Evolutionary conservation across 176 grass and related monocot genomes (phyloP).

Genomic region (Oryza meridionalis): DNA sequence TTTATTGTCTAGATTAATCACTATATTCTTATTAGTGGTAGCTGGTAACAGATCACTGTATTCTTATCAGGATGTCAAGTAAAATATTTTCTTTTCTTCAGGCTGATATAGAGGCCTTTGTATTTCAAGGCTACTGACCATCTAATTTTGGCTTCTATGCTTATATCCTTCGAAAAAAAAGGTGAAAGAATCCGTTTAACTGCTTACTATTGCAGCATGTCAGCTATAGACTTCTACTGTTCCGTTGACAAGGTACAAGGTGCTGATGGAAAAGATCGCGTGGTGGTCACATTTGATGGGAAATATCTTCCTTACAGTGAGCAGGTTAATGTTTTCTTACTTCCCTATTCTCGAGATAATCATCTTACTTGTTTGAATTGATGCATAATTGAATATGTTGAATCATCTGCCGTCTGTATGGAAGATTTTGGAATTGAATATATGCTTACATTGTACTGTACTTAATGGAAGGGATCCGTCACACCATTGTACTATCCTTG

Average conservation of each 20-base stretch:
- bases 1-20: not conserved
- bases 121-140: not conserved
- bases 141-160: not conserved
- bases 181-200: not conserved
- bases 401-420: not conserved
- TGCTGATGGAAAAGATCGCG: slow-evolving; percentile 80
- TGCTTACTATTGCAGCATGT: slow-evolving; percentile 68
- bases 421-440: not conserved
- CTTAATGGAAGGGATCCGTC: no score
- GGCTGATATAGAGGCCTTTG: no score
- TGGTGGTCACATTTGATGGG: slow-evolving; percentile 87
- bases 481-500: no score
- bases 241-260: slow-evolving; percentile 91
- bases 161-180: not conserved
- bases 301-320: slow-evolving; percentile 94
- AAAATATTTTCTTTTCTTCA: no score
- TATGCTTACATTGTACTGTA: not conserved
- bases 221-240: slow-evolving; percentile 93
- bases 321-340: slow-evolving; percentile 58
- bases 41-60: no score
- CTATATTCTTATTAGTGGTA: not conserved
- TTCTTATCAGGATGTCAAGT: no score
- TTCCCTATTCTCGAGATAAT: not conserved
- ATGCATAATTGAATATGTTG: not conserved
- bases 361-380: not conserved